Percentiles rank a stretch among this genome's conserved stretches.
Conservation (phyloP, 2,329 filamentous ascomycete species). For the Verticillium dahliae region DNA sequence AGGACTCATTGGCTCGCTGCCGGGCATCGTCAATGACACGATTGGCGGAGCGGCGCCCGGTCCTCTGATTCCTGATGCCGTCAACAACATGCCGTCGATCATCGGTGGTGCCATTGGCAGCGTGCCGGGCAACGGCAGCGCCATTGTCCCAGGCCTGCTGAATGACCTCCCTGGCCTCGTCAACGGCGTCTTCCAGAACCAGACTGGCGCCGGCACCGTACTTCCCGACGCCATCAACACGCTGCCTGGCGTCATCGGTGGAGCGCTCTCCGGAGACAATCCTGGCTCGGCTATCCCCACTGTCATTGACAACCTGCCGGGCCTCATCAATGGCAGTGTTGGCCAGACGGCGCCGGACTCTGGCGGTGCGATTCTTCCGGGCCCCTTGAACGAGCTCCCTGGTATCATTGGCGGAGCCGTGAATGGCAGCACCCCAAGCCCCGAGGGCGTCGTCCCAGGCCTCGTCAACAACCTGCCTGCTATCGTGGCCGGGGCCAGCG, state of each 20-base stretch:
- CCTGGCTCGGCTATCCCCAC: background rate
- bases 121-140: background rate
- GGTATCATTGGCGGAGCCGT: background rate
- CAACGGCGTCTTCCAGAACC: background rate
- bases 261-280: background rate
- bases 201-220: background rate
- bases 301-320: background rate
- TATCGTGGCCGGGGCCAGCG: background rate
- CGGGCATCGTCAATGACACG: background rate
- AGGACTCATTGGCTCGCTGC: background rate
- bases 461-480: background rate
- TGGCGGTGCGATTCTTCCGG: background rate
- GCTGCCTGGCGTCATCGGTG: background rate
- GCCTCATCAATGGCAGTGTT: background rate
- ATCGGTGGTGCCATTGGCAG: background rate
- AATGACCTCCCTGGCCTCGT: background rate
- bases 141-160: background rate
- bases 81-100: background rate
- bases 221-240: background rate
- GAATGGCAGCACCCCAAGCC: background rate
- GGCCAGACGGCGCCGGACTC: background rate
- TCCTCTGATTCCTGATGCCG: background rate
- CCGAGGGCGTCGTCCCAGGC: background rate
- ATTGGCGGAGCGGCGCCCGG: background rate
- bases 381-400: background rate